Base-by-base conservation (phyloP, 140 eudicot genomes). In the Erigeron philadelphicus region DNA sequence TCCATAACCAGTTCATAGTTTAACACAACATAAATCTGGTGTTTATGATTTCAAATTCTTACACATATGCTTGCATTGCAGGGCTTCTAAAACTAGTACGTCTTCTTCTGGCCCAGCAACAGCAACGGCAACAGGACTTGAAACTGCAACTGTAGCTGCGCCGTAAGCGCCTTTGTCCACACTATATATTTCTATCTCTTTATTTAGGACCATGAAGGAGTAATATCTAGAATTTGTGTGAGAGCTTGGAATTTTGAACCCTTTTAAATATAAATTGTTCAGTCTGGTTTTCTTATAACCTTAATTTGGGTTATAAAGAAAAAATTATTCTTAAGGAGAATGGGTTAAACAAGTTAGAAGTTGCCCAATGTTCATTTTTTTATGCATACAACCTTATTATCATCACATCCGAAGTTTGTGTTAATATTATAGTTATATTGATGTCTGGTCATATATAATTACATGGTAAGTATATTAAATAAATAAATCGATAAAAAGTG, bases 61-160 rank as follows among this genome's bases (percentile, higher is more conserved):
- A 50, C 44, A 41, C 62, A 45, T 12, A n/a, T 53, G 56, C 41
- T 53, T 73, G 35, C 63, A 18, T 70, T 80, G 61, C 78, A 85
- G 95, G 85, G 77, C 66, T 70, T 68, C 89, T 40, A 81, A 72
- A 59, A 80, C 68, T 62, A 71, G 72, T 68, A 81, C 82, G 1
- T 78, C 90, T n/a, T 81, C 70, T 73, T 74, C 95, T 67, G 82
- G 67, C 41, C 76, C 76, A 58, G 79, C 78, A 35, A 66, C 76
- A 2, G 76, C 60, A 53, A 68, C 76, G 45, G 68, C 77, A 48
- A 65, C 68, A n/a, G 61, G 79, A 59, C 66, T 56, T 80, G 78
- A 41, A 56, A 59, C 78, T 23, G 68, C 80, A 52, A 70, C 74
- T 47, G 69, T 76, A 60, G 44, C 75, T 49, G 66, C 81, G 45